phyloP scores from a whole-genome alignment of 768 basidiomycete genomes.

The Pisolithus tinctorius region DNA sequence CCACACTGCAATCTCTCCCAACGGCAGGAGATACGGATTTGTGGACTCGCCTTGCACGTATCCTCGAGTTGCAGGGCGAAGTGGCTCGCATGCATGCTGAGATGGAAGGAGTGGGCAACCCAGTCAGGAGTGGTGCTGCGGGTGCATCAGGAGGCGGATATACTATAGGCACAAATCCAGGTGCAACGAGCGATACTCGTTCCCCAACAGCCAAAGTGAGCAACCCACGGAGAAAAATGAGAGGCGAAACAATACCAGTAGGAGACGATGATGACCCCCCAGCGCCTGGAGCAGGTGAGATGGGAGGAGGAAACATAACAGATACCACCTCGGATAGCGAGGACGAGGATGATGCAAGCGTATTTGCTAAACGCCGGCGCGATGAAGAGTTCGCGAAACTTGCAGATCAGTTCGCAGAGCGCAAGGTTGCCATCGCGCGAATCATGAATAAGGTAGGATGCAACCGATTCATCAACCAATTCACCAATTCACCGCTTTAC shows the following conservation, averaged over 20 bases:
- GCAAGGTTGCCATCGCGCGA: slow-evolving; percentile 59
- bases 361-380: slow-evolving; percentile 45
- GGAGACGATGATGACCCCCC: slow-evolving; percentile 21
- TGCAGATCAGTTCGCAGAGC: slow-evolving; percentile 60
- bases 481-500: not conserved
- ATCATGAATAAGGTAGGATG: slow-evolving; percentile 65
- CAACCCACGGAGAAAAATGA: slow-evolving; percentile 13
- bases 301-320: slow-evolving; percentile 12
- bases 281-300: not conserved
- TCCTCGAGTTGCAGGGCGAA: slow-evolving; percentile 67
- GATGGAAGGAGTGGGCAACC: slow-evolving; percentile 58
- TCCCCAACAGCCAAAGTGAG: slow-evolving; percentile 8
- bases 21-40: slow-evolving; percentile 39
- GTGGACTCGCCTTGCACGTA: slow-evolving; percentile 62
- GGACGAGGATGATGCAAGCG: slow-evolving; percentile 42
- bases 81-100: slow-evolving; percentile 67
- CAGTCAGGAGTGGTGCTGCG: slow-evolving; percentile 6
- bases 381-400: slow-evolving; percentile 66
- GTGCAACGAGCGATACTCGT: not conserved
- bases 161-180: not conserved
- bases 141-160: not conserved
- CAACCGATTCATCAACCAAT: not conserved
- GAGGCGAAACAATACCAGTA: slow-evolving; percentile 31
- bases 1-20: slow-evolving; percentile 12
- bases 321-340: slow-evolving; percentile 17